Conservation (phyloP, 345 rosid genomes). For the Hibiscus tridactylites region DNA sequence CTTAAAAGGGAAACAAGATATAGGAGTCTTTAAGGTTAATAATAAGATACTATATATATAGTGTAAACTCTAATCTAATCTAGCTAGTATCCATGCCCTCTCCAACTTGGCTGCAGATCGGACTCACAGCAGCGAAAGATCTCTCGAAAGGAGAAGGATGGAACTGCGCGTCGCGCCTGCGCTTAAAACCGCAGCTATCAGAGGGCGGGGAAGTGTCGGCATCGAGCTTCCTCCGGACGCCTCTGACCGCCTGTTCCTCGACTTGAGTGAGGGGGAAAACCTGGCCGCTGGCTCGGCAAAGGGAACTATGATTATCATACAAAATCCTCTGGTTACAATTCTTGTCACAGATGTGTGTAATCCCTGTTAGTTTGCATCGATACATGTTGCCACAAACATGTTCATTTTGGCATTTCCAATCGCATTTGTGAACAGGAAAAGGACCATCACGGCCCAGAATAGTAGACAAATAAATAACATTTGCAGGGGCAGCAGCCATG, state of each 20-base stretch:
- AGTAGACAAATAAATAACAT: constrained; percentile 79
- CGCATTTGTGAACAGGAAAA: constrained; percentile 70
- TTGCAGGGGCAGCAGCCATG: constrained; percentile 53
- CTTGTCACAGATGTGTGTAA: constrained; percentile 98
- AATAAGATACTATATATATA: constrained; percentile 5
- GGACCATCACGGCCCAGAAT: constrained; percentile 83
- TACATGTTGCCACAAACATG: constrained; percentile 85
- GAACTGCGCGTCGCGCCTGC: constrained; percentile 65
- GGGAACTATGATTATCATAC: constrained; percentile 87
- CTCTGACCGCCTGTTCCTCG: constrained; percentile 93
- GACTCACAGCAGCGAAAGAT: constrained; percentile 78
- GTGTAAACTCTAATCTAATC: constrained; percentile 20
- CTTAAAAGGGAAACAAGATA: constrained; percentile 14
- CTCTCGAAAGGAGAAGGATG: constrained; percentile 93
- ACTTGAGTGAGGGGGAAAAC: constrained; percentile 62
- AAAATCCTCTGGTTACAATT: constrained; percentile 95
- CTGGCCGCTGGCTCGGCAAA: constrained; percentile 83
- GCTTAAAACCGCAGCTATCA: constrained; percentile 76
- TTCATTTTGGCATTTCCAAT: constrained; percentile 88
- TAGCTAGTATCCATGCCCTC: constrained; percentile 96
- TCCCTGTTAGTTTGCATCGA: constrained; percentile 84
- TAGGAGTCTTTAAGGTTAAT: constrained; percentile 18
- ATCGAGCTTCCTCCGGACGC: constrained; percentile 93
- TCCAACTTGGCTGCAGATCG: constrained; percentile 89
- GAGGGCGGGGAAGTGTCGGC: constrained; percentile 51